Percentiles rank a stretch among this genome's conserved stretches.
These are phyloP conservation scores for Xylaria hypoxylon DNA, from an alignment of 2,329 filamentous ascomycete genomes.

Conservation along the genomic window DNA sequence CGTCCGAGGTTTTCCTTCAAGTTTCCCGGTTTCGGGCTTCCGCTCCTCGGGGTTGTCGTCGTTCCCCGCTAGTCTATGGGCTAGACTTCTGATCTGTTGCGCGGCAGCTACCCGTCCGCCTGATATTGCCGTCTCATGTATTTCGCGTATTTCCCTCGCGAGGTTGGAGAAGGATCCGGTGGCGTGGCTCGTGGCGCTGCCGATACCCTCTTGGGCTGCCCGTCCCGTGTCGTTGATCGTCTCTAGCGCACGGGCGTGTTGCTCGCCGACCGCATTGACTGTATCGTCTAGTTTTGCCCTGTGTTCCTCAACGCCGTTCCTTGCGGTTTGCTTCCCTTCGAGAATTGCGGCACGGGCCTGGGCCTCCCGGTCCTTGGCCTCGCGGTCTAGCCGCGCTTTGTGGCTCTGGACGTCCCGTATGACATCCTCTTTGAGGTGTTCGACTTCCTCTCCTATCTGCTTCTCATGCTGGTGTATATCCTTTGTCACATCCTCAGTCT, in stretches of 20 bases:
- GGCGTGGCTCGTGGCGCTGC: conserved; percentile 19
- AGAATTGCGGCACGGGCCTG: conserved; percentile 25
- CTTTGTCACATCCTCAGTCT: conserved; percentile 33
- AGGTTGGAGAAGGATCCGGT: conserved; percentile 17
- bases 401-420: conserved; percentile 38
- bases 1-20: background rate
- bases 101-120: conserved; percentile 31
- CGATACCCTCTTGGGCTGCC: conserved; percentile 29
- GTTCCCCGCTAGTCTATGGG: conserved; percentile 28
- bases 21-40: background rate
- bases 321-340: conserved; percentile 28
- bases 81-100: conserved; percentile 32
- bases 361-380: conserved; percentile 35
- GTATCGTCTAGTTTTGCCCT: conserved; percentile 2
- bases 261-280: conserved; percentile 18
- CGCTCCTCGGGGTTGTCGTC: conserved; percentile 28
- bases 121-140: conserved; percentile 28
- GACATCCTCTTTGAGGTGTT: conserved; percentile 34
- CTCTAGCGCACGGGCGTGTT: conserved; percentile 20
- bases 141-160: conserved; percentile 31
- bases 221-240: conserved; percentile 21
- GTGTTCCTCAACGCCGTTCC: conserved; percentile 24
- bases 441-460: conserved; percentile 38
- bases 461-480: conserved; percentile 42
- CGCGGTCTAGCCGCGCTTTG: conserved; percentile 35